phyloP scores from a whole-genome alignment of 1,284 basidiomycete genomes.

The Cryptococcus sp. region DNA sequence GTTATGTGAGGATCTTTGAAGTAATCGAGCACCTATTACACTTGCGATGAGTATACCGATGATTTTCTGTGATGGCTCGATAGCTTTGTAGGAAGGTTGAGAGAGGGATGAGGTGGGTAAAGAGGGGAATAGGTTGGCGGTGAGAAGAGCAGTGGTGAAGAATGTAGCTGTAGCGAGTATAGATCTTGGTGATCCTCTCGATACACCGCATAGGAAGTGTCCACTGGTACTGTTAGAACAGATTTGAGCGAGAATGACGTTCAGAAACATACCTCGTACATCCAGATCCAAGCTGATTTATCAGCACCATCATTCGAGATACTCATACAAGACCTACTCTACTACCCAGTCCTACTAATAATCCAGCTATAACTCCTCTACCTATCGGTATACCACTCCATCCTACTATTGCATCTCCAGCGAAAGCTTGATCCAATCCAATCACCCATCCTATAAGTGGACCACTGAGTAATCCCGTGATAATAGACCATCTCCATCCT shows the following conservation, averaged over 20 bases:
- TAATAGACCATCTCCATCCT: slow-evolving; percentile 39
- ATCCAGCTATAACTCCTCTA: slow-evolving; percentile 53
- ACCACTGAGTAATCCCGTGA: slow-evolving; percentile 36
- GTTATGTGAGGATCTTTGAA: background rate
- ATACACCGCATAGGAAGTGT: slow-evolving; percentile 65
- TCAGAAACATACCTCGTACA: slow-evolving; percentile 21
- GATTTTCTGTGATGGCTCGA: background rate
- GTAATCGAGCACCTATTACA: background rate
- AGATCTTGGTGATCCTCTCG: slow-evolving; percentile 58
- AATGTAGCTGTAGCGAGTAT: slow-evolving; percentile 55
- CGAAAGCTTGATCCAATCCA: slow-evolving; percentile 46
- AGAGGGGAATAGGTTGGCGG: slow-evolving; percentile 52
- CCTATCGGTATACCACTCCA: slow-evolving; percentile 32
- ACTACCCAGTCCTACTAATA: slow-evolving; percentile 61
- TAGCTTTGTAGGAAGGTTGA: background rate
- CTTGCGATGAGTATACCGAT: slow-evolving; percentile 1
- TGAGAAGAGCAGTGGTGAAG: slow-evolving; percentile 53
- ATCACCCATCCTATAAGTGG: slow-evolving; percentile 19
- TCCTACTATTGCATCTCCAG: slow-evolving; percentile 51
- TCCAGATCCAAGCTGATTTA: slow-evolving; percentile 28
- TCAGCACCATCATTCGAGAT: background rate
- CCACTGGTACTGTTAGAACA: slow-evolving; percentile 43
- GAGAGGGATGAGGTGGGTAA: slow-evolving; percentile 50
- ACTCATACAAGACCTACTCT: slow-evolving; percentile 50
- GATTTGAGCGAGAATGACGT: slow-evolving; percentile 1